phyloP scores from a whole-genome alignment of 305 asterid species.

The Petunia hybrid region DNA sequence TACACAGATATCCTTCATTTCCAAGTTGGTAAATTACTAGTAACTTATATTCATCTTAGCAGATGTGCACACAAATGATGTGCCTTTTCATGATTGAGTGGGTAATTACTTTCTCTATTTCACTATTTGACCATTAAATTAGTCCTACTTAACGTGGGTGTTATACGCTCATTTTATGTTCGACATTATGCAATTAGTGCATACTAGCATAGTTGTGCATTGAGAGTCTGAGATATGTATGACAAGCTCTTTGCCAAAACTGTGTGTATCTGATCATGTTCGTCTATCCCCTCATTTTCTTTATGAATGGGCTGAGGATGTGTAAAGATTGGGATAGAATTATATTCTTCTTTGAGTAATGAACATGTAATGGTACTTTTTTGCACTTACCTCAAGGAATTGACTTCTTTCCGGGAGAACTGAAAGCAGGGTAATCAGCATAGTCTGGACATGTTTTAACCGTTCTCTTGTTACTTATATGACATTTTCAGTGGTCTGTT shows the following conservation, averaged over 20 bases:
- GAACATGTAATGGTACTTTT: neutral
- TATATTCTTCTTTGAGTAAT: neutral
- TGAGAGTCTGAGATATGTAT: neutral
- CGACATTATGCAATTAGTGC: neutral
- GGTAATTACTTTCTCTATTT: neutral
- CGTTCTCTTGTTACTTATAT: neutral
- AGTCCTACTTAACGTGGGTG: neutral
- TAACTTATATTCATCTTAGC: neutral
- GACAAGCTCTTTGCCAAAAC: neutral
- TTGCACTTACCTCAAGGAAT: neutral
- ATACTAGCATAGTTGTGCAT: neutral
- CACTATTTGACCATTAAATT: neutral
- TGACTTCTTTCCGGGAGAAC: neutral
- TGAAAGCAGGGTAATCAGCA: neutral
- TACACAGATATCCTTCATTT: neutral
- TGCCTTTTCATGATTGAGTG: constrained; percentile 9
- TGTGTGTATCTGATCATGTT: neutral
- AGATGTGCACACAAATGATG: neutral
- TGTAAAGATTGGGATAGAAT: neutral
- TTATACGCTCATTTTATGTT: neutral
- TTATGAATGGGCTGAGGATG: neutral
- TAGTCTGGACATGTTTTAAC: neutral
- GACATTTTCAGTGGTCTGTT: constrained; percentile 3
- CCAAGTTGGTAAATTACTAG: neutral
- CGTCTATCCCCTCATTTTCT: neutral